phyloP scores from a whole-genome alignment of 257 asterid species.

The Petrea volubilis region DNA sequence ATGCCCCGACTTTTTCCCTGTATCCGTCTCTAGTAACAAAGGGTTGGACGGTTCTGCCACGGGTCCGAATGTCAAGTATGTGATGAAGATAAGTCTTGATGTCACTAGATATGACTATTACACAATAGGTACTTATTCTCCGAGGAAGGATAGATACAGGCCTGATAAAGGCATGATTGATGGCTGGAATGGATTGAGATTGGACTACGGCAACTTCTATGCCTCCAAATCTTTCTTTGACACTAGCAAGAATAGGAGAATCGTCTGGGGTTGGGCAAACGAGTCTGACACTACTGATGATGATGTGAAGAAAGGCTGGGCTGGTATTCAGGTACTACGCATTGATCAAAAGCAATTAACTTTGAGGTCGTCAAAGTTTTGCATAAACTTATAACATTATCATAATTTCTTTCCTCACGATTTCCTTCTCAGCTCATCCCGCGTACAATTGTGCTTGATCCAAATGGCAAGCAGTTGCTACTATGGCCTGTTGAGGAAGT shows the following conservation, averaged over 20 bases:
- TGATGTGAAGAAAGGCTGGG: constrained; percentile 38
- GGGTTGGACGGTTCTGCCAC: neutral
- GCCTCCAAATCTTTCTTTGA: constrained; percentile 33
- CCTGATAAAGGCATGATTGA: constrained; percentile 25
- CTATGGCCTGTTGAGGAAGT: constrained; percentile 53
- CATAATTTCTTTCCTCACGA: neutral
- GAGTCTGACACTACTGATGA: too few relatives aligned
- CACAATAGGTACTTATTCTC: constrained; percentile 14
- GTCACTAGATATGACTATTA: constrained; percentile 20
- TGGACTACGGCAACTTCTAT: constrained; percentile 33
- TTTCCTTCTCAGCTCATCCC: constrained; percentile 35
- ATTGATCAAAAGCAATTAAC: too few relatives aligned
- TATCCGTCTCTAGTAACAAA: neutral
- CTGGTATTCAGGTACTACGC: constrained; percentile 26
- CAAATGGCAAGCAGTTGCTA: too few relatives aligned
- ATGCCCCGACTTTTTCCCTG: too few relatives aligned
- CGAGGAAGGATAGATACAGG: constrained; percentile 2
- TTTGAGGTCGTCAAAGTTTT: too few relatives aligned
- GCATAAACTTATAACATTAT: too few relatives aligned
- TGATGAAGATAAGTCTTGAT: constrained; percentile 26
- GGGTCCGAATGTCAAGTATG: constrained; percentile 13
- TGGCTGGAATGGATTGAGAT: constrained; percentile 21
- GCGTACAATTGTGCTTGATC: constrained; percentile 38
- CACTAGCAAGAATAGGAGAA: constrained; percentile 17
- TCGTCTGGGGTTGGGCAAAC: too few relatives aligned